These are phyloP conservation scores for Petunia secreta DNA, from an alignment of 257 asterid species.

Conservation along the genomic window DNA sequence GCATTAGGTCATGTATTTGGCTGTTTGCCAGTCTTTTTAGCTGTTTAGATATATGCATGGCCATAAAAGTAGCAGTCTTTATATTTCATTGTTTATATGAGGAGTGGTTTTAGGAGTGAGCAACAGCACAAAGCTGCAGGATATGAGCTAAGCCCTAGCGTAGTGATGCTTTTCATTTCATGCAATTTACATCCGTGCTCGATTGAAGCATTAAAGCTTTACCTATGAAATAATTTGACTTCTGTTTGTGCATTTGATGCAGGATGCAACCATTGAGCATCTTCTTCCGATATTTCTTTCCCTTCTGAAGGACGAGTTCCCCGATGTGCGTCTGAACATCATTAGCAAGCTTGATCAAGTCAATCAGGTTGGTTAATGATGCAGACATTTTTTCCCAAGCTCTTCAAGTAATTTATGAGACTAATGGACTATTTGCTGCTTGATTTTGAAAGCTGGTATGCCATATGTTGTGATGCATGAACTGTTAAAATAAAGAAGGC, in stretches of 20 bases:
- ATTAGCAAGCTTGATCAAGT: constrained; percentile 92
- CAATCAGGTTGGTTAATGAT: constrained; percentile 61
- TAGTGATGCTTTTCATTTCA: neutral
- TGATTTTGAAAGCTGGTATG: constrained; percentile 7
- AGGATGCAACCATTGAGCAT: constrained; percentile 88
- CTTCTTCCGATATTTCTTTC: constrained; percentile 88
- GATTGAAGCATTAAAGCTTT: constrained; percentile 11
- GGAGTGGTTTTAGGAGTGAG: neutral
- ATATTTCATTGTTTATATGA: neutral
- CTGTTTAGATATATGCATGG: neutral
- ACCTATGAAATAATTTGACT: constrained; percentile 7
- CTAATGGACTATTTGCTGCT: neutral
- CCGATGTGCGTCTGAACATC: constrained; percentile 85
- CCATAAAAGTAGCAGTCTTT: neutral
- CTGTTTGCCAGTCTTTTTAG: too few relatives aligned
- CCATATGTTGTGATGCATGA: neutral
- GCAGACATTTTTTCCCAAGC: neutral
- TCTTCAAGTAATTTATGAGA: neutral
- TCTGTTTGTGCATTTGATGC: constrained; percentile 30
- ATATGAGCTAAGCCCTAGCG: neutral
- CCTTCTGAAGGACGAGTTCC: constrained; percentile 82
- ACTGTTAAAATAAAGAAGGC: neutral
- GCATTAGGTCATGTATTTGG: too few relatives aligned
- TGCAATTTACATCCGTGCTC: neutral
- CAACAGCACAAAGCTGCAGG: neutral